Percentiles rank a stretch among this genome's conserved stretches.
Conservation (phyloP, 2,329 filamentous ascomycete genomes). For the Ascocoryne sarcoides region DNA sequence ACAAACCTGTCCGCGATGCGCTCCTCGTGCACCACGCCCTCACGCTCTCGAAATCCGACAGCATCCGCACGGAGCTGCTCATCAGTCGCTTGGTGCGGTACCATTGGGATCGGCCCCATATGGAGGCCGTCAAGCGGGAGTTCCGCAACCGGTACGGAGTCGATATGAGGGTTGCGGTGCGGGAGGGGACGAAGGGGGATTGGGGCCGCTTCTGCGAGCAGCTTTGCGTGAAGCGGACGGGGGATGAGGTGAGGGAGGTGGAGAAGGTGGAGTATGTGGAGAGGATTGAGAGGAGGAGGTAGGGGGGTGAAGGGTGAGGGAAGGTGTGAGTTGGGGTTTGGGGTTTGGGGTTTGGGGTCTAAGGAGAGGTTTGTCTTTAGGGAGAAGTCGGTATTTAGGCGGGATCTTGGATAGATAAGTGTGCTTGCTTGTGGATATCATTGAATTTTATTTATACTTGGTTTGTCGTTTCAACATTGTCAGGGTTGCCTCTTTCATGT, state of each 20-base stretch:
- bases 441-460: too few relatives aligned
- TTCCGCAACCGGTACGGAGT: conserved; percentile 70
- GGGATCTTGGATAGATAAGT: too few relatives aligned
- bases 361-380: too few relatives aligned
- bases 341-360: too few relatives aligned
- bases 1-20: conserved; percentile 86
- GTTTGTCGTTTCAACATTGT: too few relatives aligned
- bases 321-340: conserved; percentile 1
- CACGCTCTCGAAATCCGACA: conserved; percentile 55
- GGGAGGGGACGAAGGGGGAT: conserved; percentile 66
- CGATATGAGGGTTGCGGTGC: conserved; percentile 69
- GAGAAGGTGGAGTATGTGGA: conserved; percentile 9
- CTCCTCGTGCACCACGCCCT: conserved; percentile 87
- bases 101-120: conserved; percentile 84
- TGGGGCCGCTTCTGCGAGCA: conserved; percentile 70
- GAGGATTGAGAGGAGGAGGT: conserved; percentile 7
- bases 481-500: too few relatives aligned
- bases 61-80: conserved; percentile 72
- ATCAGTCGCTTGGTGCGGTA: conserved; percentile 80
- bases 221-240: conserved; percentile 55
- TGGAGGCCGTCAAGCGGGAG: conserved; percentile 69
- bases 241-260: conserved; percentile 47
- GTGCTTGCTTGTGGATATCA: too few relatives aligned
- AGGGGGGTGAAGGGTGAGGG: conserved; percentile 1
- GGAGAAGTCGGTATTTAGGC: too few relatives aligned